Conservation (phyloP, 495 filamentous ascomycete species). For the Daldinia bambusicola region DNA sequence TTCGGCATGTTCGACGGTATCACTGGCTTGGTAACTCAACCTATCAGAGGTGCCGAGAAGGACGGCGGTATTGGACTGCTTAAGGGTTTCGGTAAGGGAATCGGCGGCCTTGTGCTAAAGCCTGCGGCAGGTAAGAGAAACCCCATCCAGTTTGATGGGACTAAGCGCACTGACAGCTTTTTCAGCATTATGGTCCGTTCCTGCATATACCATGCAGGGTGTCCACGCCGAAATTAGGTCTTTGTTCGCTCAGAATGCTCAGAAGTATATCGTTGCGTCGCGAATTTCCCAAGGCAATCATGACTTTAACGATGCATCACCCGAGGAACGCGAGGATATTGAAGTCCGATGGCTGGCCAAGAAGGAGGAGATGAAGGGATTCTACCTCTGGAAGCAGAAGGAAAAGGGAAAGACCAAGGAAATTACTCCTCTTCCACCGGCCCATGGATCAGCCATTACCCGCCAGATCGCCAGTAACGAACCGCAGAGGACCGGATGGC, state of each 20-base stretch:
- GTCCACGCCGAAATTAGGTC: conserved; percentile 78
- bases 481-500: conserved; percentile 52
- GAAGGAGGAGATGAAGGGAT: conserved; percentile 63
- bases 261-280: conserved; percentile 77
- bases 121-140: conserved; percentile 68
- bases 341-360: conserved; percentile 65
- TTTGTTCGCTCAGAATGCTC: conserved; percentile 67
- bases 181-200: conserved; percentile 68
- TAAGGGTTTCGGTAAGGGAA: conserved; percentile 79
- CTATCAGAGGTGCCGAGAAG: conserved; percentile 71
- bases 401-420: conserved; percentile 49
- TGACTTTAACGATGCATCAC: conserved; percentile 61
- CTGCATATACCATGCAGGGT: conserved; percentile 79
- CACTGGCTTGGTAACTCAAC: conserved; percentile 77
- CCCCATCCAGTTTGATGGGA: conserved; percentile 4
- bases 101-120: conserved; percentile 77
- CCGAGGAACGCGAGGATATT: conserved; percentile 67
- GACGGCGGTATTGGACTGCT: conserved; percentile 74
- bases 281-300: conserved; percentile 77
- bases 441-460: conserved; percentile 26
- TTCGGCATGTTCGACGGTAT: conserved; percentile 76
- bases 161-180: conserved; percentile 29
- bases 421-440: conserved; percentile 22
- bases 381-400: conserved; percentile 53
- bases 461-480: conserved; percentile 32